Conservation (phyloP, 495 filamentous ascomycete genomes). For the Xylaria cubensis region DNA sequence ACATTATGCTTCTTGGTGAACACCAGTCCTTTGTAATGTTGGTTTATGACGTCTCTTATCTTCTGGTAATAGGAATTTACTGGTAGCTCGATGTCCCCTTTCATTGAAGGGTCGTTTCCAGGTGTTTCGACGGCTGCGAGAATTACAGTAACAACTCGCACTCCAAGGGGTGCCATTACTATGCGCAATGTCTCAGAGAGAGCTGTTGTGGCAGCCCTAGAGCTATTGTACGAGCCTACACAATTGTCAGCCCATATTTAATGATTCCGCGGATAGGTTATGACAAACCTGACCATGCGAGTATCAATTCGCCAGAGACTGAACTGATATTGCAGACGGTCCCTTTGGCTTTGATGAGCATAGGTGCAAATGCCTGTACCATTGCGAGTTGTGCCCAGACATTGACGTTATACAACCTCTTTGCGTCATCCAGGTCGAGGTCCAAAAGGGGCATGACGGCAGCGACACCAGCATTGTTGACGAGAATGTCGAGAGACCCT, state of each 20-base stretch:
- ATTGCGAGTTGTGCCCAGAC: slow-evolving; percentile 55
- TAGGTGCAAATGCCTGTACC: slow-evolving; percentile 54
- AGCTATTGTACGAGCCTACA: slow-evolving; percentile 61
- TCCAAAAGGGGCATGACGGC: slow-evolving; percentile 50
- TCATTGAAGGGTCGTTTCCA: not conserved
- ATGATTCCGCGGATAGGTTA: not conserved
- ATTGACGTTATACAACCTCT: slow-evolving; percentile 57
- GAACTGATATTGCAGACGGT: slow-evolving; percentile 54
- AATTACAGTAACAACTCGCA: slow-evolving; percentile 43
- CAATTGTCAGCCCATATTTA: slow-evolving; percentile 35
- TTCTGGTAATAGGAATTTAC: slow-evolving; percentile 4
- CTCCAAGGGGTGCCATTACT: slow-evolving; percentile 57
- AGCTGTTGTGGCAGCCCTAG: slow-evolving; percentile 68
- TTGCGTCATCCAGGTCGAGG: slow-evolving; percentile 47
- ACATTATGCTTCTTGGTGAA: not conserved
- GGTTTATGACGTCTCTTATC: slow-evolving; percentile 10
- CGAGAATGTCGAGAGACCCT: slow-evolving; percentile 51
- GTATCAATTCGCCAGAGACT: slow-evolving; percentile 1
- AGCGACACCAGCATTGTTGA: slow-evolving; percentile 57
- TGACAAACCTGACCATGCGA: slow-evolving; percentile 37
- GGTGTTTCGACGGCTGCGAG: slow-evolving; percentile 36
- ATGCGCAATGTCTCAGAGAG: slow-evolving; percentile 67
- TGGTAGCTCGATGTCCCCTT: slow-evolving; percentile 6
- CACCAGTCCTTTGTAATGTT: not conserved
- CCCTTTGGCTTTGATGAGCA: slow-evolving; percentile 54